phyloP scores from a whole-genome alignment of 2,329 filamentous ascomycete genomes.

The Hymenoscyphus scutula region DNA sequence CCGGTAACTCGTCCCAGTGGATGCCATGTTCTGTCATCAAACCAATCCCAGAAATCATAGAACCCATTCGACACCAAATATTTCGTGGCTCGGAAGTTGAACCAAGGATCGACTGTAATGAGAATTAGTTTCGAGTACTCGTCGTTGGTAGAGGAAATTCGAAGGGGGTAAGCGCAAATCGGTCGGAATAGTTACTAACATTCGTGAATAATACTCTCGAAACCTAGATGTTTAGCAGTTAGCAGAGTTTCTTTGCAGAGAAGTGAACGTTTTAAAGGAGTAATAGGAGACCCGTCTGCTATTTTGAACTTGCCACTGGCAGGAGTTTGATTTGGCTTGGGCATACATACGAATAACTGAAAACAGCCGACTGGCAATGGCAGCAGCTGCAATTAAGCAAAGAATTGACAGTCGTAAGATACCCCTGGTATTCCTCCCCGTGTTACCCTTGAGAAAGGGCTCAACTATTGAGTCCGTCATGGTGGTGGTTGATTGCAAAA shows the following conservation, averaged over 20 bases:
- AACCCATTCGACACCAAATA: slow-evolving; percentile 97
- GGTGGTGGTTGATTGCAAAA: slow-evolving; percentile 32
- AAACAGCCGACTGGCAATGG: slow-evolving; percentile 91
- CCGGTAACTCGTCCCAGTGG: slow-evolving; percentile 96
- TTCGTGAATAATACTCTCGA: slow-evolving; percentile 99
- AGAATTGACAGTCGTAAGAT: slow-evolving; percentile 89
- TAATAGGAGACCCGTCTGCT: neutral
- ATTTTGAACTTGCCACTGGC: neutral
- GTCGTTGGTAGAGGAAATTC: neutral
- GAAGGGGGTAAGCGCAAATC: neutral
- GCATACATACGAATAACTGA: slow-evolving; percentile 85
- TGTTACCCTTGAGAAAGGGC: slow-evolving; percentile 69
- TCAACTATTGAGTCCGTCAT: slow-evolving; percentile 42
- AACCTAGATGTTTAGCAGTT: slow-evolving; percentile 55
- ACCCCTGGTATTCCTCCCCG: slow-evolving; percentile 77
- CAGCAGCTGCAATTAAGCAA: slow-evolving; percentile 83
- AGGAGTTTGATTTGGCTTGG: slow-evolving; percentile 14
- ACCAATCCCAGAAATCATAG: slow-evolving; percentile 99
- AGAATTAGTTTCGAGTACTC: slow-evolving; percentile 31
- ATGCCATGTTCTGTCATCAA: slow-evolving; percentile 99
- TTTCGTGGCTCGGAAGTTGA: slow-evolving; percentile 98
- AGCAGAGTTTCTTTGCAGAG: slow-evolving; percentile 21
- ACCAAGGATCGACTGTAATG: slow-evolving; percentile 90
- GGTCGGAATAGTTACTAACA: slow-evolving; percentile 61
- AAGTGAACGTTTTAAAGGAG: neutral